Evolutionary conservation across 192 early-diverging fungal species (phyloP), one percentile per base, ranked within the genome.

Genomic region (Entomortierella beljakovae): DNA sequence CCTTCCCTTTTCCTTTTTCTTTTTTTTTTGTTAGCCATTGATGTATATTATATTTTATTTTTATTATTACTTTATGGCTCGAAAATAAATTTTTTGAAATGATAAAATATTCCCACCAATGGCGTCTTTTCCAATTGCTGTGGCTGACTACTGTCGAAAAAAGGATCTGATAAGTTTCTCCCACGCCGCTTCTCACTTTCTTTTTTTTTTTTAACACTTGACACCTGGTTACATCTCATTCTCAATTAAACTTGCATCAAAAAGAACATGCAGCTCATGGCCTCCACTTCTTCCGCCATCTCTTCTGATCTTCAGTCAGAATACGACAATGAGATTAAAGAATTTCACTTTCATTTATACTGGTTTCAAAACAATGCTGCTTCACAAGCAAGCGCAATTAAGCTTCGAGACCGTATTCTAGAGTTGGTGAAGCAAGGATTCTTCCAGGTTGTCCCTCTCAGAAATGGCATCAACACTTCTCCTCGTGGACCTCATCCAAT

Each of bases 301-400:
- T 35, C 59, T 0, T 26, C 46, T 53, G 38, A 54, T 38, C 76
- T 80, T 29, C 80, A 79, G 35, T 79, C 75, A 9, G 75, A 79
- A 28, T 79, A 79, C 49, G 83, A 84, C 61, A 83, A 84, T 29
- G 87, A 89, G 67, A 90, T 90, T 64, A 88, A 88, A 52, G 89
- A 90, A 57, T 90, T 60, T 48, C 91, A 92, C 49, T 90, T 92
- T 61, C 91, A 92, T 82, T 64, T 89, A 25, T 92, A 92, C 80
- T 91, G 84, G 71, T 75, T 90, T 67, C 68, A 86, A 71, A 63
- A 81, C 58, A 86, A 86, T 61, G 61, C 68, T 22, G 67, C 81
- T 33, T 67, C 82, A 13, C 64, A 77, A 15, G 70, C 53, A 20
- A 63, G 76, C 31, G 83, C 77, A 13, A 37, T 82, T 28, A 63